Evolutionary conservation across 495 filamentous ascomycete genomes (phyloP), one percentile per base, ranked within the genome.

Genomic region (Aspergillus bertholletiae): DNA sequence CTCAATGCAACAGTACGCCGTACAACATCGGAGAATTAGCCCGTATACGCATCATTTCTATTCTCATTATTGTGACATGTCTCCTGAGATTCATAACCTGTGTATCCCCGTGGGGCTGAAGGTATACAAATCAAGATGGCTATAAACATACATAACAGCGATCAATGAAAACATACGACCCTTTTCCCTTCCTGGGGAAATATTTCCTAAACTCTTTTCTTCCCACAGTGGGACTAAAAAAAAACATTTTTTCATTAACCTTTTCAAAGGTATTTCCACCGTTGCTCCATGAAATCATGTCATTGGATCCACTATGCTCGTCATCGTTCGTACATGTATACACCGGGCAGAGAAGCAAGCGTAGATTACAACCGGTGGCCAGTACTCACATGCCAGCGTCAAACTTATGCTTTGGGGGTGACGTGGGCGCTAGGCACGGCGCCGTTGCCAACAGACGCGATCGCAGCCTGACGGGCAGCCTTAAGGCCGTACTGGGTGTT

Each of bases 401-500:
- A 8, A 6, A 17, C 54, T 40, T 62, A 65, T 30, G 54, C 70
- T 71, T 73, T 72, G 53, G 62, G 63, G 60, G 69, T 44, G 37
- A 77, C 48, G 51, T 74, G 64, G 49, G 73, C 74, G 58, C 64
- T 75, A 58, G 74, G 74, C 23, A 75, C 58, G 47, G 62, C 53
- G 54, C 74, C 74, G 49, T 70, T 46, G 37, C 66, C 71, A 48
- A 70, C 66, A 44, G 60, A 68, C 48, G 64, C 68, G 50, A 69
- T 69, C 32, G 74, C 73, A 37, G 67, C 66, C 53, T 77, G 63
- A 49, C 70, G 79, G 52, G 95, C 91, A 34, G 84, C 92, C n/a
- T 70, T 70, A 48, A 98, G 81, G 45, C 78, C 85, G 57, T 82
- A 90, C 62, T 96, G 92, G 40, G 75, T 83, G 6, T 77, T 62